Evolutionary conservation across 371 early-diverging fungal genomes (phyloP).

Genomic region (Parasitella parasitica): DNA sequence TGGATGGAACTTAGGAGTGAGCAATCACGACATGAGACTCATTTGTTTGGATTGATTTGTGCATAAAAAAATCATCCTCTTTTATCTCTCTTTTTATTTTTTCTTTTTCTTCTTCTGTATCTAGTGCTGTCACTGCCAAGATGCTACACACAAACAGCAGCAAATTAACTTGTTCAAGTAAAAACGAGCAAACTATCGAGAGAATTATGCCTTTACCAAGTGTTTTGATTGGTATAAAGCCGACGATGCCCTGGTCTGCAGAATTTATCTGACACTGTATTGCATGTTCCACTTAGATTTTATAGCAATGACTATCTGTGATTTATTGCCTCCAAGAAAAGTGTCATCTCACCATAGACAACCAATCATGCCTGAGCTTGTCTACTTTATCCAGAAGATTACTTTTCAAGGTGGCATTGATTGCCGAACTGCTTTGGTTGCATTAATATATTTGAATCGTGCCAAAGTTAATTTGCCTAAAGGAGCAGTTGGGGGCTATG

Average conservation of each 20-base stretch:
- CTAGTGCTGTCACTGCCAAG: background rate
- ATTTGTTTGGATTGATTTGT: background rate
- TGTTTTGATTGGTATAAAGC: constrained; percentile 19
- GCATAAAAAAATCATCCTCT: background rate
- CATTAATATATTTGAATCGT: constrained; percentile 42
- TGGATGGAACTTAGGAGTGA: background rate
- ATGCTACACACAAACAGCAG: background rate
- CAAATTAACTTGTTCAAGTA: background rate
- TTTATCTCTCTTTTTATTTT: background rate
- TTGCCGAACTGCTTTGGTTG: constrained; percentile 38
- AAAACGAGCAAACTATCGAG: background rate
- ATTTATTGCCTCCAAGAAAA: constrained; percentile 15
- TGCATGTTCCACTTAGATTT: constrained; percentile 22
- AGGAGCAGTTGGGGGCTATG: constrained; percentile 38
- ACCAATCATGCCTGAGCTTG: constrained; percentile 26
- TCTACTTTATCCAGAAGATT: constrained; percentile 41
- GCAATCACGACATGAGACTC: background rate
- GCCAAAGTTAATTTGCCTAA: constrained; percentile 35
- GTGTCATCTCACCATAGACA: background rate
- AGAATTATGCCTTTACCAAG: constrained; percentile 13
- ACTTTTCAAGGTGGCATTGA: constrained; percentile 34
- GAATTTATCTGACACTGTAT: background rate
- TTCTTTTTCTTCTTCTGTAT: too few relatives aligned
- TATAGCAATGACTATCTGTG: constrained; percentile 25
- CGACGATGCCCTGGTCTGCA: background rate